Evolutionary conservation across 2,329 filamentous ascomycete species (phyloP).

Genomic region (Aureobasidium sp.): DNA sequence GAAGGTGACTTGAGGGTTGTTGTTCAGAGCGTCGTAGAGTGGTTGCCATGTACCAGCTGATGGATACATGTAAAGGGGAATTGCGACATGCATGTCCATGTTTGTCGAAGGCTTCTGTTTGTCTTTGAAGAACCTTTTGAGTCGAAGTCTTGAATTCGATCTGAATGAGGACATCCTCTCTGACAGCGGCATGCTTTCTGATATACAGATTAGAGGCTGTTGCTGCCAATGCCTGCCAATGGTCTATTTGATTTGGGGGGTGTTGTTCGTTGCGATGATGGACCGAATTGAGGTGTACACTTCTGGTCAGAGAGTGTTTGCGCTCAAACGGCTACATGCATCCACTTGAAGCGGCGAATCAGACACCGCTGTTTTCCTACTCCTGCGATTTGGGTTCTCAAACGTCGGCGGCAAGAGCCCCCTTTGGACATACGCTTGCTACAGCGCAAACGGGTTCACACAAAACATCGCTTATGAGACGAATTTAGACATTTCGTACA

Average conservation of each 20-base stretch:
- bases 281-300: not conserved
- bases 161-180: not conserved
- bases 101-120: not conserved
- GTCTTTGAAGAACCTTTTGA: not conserved
- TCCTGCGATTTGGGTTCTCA: not conserved
- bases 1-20: slow-evolving; percentile 13
- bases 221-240: not conserved
- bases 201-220: not conserved
- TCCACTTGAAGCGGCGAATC: not conserved
- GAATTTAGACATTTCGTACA: too few species aligned
- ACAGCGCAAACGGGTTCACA: not conserved
- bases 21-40: slow-evolving; percentile 16
- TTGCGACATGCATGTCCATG: slow-evolving; percentile 2
- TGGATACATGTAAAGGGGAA: slow-evolving; percentile 25
- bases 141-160: not conserved
- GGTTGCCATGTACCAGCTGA: slow-evolving; percentile 18
- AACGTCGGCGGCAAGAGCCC: not conserved
- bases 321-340: not conserved
- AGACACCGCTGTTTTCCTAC: not conserved
- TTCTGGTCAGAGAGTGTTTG: not conserved
- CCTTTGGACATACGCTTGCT: not conserved
- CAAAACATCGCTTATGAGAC: not conserved
- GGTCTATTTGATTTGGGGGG: not conserved
- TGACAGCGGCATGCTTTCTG: not conserved
- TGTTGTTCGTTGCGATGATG: not conserved